These are phyloP conservation scores for Sporothrix schenckii DNA, from an alignment of 2,329 filamentous ascomycete species.

Conservation along the genomic window DNA sequence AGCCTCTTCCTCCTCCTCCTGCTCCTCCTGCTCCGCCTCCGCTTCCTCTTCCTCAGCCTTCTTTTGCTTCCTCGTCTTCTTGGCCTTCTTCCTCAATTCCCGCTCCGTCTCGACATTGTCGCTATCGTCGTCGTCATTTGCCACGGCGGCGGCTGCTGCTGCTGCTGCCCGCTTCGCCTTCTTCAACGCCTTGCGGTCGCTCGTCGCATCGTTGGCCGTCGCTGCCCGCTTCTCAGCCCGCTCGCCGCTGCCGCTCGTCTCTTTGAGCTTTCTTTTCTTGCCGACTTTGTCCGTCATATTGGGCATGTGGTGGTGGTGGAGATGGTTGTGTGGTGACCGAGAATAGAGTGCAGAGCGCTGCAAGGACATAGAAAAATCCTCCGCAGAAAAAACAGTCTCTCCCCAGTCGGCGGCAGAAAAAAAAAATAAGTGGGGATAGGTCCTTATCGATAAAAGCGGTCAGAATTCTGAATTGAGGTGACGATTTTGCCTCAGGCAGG, in stretches of 20 bases:
- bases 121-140: conserved; percentile 28
- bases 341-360: neutral
- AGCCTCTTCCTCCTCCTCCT: conserved; percentile 37
- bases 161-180: conserved; percentile 33
- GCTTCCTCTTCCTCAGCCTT: neutral
- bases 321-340: neutral
- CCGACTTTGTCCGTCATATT: conserved; percentile 38
- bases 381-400: neutral
- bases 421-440: conserved; percentile 12
- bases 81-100: conserved; percentile 32
- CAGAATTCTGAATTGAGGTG: neutral
- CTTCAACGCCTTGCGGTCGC: conserved; percentile 34
- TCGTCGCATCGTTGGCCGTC: conserved; percentile 15
- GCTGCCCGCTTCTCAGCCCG: conserved; percentile 36
- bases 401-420: conserved; percentile 22
- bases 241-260: conserved; percentile 36
- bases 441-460: conserved; percentile 22
- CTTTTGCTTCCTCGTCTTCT: conserved; percentile 37
- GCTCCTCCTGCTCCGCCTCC: neutral
- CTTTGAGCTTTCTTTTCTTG: conserved; percentile 47
- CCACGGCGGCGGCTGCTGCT: neutral
- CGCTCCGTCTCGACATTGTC: conserved; percentile 29
- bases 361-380: conserved; percentile 6
- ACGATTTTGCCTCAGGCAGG: neutral
- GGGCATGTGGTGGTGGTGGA: neutral